These are phyloP conservation scores for Symmetrospora coprosmae DNA, from an alignment of 768 basidiomycete species.

Conservation along the genomic window DNA sequence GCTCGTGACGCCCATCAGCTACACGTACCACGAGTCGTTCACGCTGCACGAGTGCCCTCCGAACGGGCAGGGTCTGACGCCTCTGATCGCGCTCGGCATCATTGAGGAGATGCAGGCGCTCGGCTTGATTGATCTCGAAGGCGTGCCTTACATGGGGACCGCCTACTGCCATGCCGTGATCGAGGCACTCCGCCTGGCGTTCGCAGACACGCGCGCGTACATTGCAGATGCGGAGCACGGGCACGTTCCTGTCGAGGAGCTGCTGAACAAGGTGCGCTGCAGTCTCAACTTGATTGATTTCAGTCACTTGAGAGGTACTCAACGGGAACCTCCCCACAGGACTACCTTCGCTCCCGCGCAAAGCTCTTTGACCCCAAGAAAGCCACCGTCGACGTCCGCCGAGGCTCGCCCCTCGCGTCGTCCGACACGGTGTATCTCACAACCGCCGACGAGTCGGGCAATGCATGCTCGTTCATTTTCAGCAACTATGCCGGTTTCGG, in stretches of 20 bases:
- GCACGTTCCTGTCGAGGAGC: slow-evolving; percentile 61
- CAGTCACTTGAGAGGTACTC: not conserved
- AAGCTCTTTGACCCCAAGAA: slow-evolving; percentile 58
- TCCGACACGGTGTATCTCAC: slow-evolving; percentile 44
- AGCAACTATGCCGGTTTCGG: slow-evolving; percentile 48
- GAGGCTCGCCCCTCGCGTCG: not conserved
- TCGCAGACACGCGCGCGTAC: slow-evolving; percentile 67
- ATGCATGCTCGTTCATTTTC: slow-evolving; percentile 35
- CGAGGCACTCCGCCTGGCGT: slow-evolving; percentile 32
- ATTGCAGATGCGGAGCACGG: slow-evolving; percentile 76
- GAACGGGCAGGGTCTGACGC: slow-evolving; percentile 94
- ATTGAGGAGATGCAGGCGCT: slow-evolving; percentile 72
- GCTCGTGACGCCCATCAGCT: slow-evolving; percentile 78
- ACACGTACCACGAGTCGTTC: slow-evolving; percentile 60
- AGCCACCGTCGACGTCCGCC: slow-evolving; percentile 52
- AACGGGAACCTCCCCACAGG: slow-evolving; percentile 47
- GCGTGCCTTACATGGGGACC: slow-evolving; percentile 78
- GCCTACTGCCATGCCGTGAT: slow-evolving; percentile 69
- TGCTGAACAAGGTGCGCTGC: slow-evolving; percentile 63
- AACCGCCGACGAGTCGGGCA: slow-evolving; percentile 45
- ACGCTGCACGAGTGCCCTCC: slow-evolving; percentile 95
- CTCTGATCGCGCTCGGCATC: slow-evolving; percentile 81
- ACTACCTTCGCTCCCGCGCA: slow-evolving; percentile 68
- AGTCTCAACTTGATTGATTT: too few relatives aligned
- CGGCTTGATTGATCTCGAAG: slow-evolving; percentile 51